These are phyloP conservation scores for Talaromyces amestolkiae DNA, from an alignment of 2,329 filamentous ascomycete species.

Conservation along the genomic window DNA sequence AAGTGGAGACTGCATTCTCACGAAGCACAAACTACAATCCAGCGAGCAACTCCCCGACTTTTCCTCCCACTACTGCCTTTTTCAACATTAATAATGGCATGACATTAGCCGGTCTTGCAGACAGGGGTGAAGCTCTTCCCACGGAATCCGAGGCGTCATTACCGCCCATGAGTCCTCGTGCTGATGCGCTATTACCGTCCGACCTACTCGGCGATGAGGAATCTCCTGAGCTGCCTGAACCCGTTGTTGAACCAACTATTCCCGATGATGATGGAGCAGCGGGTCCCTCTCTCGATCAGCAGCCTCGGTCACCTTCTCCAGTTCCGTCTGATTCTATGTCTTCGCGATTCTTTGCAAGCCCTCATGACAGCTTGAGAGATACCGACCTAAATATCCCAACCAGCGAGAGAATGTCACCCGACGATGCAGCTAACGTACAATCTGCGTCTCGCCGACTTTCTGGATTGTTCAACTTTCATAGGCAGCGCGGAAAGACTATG, in stretches of 20 bases:
- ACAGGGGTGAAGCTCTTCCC: slow-evolving; percentile 40
- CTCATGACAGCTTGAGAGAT: slow-evolving; percentile 42
- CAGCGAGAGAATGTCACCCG: slow-evolving; percentile 19
- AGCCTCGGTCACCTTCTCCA: slow-evolving; percentile 42
- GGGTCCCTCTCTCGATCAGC: slow-evolving; percentile 26
- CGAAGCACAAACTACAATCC: slow-evolving; percentile 48
- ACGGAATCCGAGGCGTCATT: slow-evolving; percentile 56
- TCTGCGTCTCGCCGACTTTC: slow-evolving; percentile 55
- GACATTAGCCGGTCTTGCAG: slow-evolving; percentile 49
- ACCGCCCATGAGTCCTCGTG: slow-evolving; percentile 63
- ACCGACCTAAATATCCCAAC: slow-evolving; percentile 33
- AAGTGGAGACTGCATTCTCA: slow-evolving; percentile 41
- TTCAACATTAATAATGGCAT: slow-evolving; percentile 65
- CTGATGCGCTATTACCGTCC: slow-evolving; percentile 60
- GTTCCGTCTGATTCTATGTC: slow-evolving; percentile 46
- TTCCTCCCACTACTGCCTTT: slow-evolving; percentile 50
- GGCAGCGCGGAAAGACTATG: slow-evolving; percentile 60
- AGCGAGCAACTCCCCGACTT: slow-evolving; percentile 53
- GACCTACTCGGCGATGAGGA: slow-evolving; percentile 60
- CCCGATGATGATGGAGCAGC: slow-evolving; percentile 27
- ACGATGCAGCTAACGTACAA: slow-evolving; percentile 40
- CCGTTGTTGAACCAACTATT: slow-evolving; percentile 25
- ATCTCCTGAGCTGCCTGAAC: slow-evolving; percentile 36
- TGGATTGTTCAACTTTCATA: slow-evolving; percentile 56
- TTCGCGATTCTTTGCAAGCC: slow-evolving; percentile 47